Evolutionary conservation across 2,329 filamentous ascomycete species (phyloP).

Genomic region (Orbilia oligospora): DNA sequence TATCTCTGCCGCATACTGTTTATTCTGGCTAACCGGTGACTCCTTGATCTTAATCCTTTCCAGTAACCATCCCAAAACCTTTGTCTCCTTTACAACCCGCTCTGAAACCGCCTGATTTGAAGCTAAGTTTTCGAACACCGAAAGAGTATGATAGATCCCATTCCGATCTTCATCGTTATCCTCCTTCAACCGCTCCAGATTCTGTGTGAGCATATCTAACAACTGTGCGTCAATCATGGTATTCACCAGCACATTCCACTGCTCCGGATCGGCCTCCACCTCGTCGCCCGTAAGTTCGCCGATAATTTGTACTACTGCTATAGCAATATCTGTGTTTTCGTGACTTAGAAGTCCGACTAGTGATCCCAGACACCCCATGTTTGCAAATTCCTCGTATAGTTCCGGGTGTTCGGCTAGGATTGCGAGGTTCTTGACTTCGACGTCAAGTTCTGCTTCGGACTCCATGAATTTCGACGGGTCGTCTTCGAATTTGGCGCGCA

Average conservation of each 20-base stretch:
- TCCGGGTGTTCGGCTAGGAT: slow-evolving; percentile 89
- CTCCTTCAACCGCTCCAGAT: slow-evolving; percentile 85
- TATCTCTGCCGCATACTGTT: slow-evolving; percentile 93
- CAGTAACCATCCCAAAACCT: slow-evolving; percentile 82
- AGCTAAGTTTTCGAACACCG: slow-evolving; percentile 83
- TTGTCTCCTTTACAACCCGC: slow-evolving; percentile 78
- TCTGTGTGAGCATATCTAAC: slow-evolving; percentile 80
- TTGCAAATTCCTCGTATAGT: slow-evolving; percentile 84
- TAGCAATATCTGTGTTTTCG: slow-evolving; percentile 97
- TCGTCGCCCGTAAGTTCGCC: slow-evolving; percentile 95
- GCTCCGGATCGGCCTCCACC: slow-evolving; percentile 81
- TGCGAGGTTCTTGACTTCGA: slow-evolving; percentile 86
- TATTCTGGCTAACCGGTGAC: slow-evolving; percentile 83
- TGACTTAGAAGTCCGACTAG: slow-evolving; percentile 88
- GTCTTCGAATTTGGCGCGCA: slow-evolving; percentile 85
- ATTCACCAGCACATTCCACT: slow-evolving; percentile 83
- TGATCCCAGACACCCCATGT: slow-evolving; percentile 79
- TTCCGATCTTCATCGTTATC: slow-evolving; percentile 78
- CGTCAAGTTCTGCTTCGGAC: slow-evolving; percentile 91
- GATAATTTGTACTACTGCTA: slow-evolving; percentile 89
- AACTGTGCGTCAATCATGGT: slow-evolving; percentile 79
- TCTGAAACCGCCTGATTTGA: slow-evolving; percentile 79
- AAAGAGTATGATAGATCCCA: slow-evolving; percentile 87
- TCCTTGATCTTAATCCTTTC: slow-evolving; percentile 80
- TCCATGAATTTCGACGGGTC: slow-evolving; percentile 78